Evolutionary conservation across 805 yeast species (phyloP).

Genomic region (Candida patagonica): DNA sequence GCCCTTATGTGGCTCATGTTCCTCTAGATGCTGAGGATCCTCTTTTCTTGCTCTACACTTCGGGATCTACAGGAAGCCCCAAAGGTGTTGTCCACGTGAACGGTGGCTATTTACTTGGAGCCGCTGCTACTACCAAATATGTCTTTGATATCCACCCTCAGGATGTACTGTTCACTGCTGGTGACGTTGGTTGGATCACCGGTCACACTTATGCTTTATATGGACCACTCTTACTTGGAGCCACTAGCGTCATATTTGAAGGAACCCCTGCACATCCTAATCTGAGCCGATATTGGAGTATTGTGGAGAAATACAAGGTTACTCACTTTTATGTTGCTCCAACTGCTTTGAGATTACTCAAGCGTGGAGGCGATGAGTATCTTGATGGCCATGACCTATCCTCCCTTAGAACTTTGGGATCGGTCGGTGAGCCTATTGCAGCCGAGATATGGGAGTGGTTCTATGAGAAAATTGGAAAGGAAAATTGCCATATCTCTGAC

Average conservation of each 20-base stretch:
- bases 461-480: slow-evolving; percentile 82
- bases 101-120: slow-evolving; percentile 91
- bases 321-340: slow-evolving; percentile 98
- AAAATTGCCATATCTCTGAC: slow-evolving; percentile 83
- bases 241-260: slow-evolving; percentile 88
- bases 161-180: slow-evolving; percentile 90
- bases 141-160: slow-evolving; percentile 87
- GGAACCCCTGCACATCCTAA: slow-evolving; percentile 97
- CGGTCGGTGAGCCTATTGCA: slow-evolving; percentile 98
- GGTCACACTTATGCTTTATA: slow-evolving; percentile 95
- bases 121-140: slow-evolving; percentile 82
- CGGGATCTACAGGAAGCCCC: slow-evolving; percentile 98
- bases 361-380: slow-evolving; percentile 79
- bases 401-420: slow-evolving; percentile 86
- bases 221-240: slow-evolving; percentile 85
- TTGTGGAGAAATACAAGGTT: slow-evolving; percentile 81
- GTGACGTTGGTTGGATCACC: slow-evolving; percentile 99
- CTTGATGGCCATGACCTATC: slow-evolving; percentile 76
- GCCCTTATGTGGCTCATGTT: slow-evolving; percentile 78
- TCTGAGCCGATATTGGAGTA: slow-evolving; percentile 94
- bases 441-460: slow-evolving; percentile 99
- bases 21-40: slow-evolving; percentile 93
- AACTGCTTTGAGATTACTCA: slow-evolving; percentile 87
- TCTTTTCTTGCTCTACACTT: slow-evolving; percentile 86
- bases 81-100: slow-evolving; percentile 96